These are phyloP conservation scores for Rauvolfia tetraphylla DNA, from an alignment of 257 asterid species.

Conservation along the genomic window DNA sequence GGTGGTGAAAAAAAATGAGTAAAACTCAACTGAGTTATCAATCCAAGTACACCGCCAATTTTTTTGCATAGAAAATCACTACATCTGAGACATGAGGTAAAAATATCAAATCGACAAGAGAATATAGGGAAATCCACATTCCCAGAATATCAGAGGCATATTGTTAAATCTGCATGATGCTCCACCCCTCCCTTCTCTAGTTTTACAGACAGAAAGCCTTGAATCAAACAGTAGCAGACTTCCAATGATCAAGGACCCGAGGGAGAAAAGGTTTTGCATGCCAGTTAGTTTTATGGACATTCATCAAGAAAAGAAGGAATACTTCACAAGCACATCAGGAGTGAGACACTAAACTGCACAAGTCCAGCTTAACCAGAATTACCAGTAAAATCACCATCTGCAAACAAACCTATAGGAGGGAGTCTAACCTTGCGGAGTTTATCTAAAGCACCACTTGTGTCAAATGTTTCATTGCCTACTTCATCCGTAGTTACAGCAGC, in stretches of 20 bases:
- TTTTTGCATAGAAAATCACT: neutral
- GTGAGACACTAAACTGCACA: neutral
- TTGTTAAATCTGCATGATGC: neutral
- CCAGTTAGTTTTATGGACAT: constrained; percentile 3
- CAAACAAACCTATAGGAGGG: constrained; percentile 14
- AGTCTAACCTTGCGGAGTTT: constrained; percentile 83
- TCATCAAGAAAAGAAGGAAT: neutral
- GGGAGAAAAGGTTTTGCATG: neutral
- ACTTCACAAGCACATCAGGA: neutral
- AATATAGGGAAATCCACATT: neutral
- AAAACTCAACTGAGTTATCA: too few relatives aligned
- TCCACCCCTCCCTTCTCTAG: neutral
- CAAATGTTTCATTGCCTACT: constrained; percentile 97
- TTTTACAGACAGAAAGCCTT: neutral
- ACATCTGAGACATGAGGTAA: neutral
- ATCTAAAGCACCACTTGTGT: constrained; percentile 98
- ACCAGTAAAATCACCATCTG: constrained; percentile 1
- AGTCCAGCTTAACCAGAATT: constrained; percentile 8
- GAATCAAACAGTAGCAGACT: neutral
- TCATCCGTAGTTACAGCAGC: constrained; percentile 99
- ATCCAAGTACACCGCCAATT: neutral
- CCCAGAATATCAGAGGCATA: neutral
- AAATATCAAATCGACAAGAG: neutral
- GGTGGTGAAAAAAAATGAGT: too few relatives aligned
- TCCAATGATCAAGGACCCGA: neutral